Conservation (phyloP, 768 basidiomycete genomes). For the Rubroboletus pulcherrimus region DNA sequence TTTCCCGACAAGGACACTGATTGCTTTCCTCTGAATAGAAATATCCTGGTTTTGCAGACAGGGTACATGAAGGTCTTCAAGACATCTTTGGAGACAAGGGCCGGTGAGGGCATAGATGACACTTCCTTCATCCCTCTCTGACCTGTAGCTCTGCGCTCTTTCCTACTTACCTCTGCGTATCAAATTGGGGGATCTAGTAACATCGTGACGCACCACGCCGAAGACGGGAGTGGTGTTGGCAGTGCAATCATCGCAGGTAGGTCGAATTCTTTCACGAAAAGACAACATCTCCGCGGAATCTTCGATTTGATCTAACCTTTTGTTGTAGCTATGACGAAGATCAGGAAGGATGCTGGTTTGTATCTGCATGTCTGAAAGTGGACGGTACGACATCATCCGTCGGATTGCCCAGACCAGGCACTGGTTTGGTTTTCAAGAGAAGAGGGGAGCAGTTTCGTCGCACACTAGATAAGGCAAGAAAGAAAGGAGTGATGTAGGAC, state of each 20-base stretch:
- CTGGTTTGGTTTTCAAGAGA: background rate
- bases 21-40: slow-evolving; percentile 50
- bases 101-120: slow-evolving; percentile 47
- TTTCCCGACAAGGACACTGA: background rate
- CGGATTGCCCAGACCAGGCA: background rate
- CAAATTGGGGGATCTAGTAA: slow-evolving; percentile 58
- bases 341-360: slow-evolving; percentile 63
- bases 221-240: slow-evolving; percentile 80
- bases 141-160: slow-evolving; percentile 19
- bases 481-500: background rate
- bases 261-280: slow-evolving; percentile 17
- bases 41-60: slow-evolving; percentile 94
- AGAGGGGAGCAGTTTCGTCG: background rate
- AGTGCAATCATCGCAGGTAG: slow-evolving; percentile 90
- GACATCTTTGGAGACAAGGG: slow-evolving; percentile 98
- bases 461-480: slow-evolving; percentile 1
- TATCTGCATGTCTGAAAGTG: slow-evolving; percentile 45
- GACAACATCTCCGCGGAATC: background rate
- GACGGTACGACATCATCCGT: background rate
- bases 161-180: slow-evolving; percentile 43
- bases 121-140: background rate
- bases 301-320: background rate
- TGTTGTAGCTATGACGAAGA: slow-evolving; percentile 80
- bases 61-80: slow-evolving; percentile 86
- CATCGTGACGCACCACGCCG: slow-evolving; percentile 36